A percentile compares a stretch with the other conserved stretches of the same genome.
Conservation (phyloP, 129 eudicot species). For the Dittrichia graveolens region DNA sequence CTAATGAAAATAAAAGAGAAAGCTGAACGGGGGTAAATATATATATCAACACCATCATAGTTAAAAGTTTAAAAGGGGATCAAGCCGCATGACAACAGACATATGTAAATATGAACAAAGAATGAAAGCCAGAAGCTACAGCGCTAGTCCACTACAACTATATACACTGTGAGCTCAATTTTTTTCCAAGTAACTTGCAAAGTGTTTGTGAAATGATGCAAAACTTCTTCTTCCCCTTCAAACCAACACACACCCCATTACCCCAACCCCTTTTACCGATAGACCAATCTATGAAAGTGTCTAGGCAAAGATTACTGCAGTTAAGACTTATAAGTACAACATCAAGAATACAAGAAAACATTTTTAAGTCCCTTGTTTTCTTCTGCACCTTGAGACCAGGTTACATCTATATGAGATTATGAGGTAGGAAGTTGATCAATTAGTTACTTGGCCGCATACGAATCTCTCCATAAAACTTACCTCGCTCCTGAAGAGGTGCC, state of each 20-base stretch:
- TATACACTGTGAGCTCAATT: neutral
- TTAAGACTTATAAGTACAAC: neutral
- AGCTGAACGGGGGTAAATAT: conserved; percentile 2
- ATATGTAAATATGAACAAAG: neutral
- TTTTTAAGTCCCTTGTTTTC: neutral
- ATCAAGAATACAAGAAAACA: neutral
- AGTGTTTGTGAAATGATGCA: neutral
- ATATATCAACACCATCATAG: neutral
- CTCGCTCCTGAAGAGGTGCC: no score
- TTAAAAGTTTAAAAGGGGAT: neutral
- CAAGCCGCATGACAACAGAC: neutral
- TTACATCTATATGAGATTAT: no score
- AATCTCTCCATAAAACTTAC: neutral
- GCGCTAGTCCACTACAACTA: neutral
- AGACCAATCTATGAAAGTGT: neutral
- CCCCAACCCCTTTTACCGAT: neutral
- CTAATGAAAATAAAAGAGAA: neutral
- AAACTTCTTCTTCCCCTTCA: neutral
- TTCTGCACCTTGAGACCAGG: no score
- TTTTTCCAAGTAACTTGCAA: neutral
- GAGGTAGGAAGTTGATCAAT: no score
- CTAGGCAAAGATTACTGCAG: conserved; percentile 5
- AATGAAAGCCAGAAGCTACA: neutral
- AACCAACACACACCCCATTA: neutral
- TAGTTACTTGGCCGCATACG: no score